These are phyloP conservation scores for Komagataella kurtzmanii DNA, from an alignment of 805 yeast genomes.

Conservation along the genomic window DNA sequence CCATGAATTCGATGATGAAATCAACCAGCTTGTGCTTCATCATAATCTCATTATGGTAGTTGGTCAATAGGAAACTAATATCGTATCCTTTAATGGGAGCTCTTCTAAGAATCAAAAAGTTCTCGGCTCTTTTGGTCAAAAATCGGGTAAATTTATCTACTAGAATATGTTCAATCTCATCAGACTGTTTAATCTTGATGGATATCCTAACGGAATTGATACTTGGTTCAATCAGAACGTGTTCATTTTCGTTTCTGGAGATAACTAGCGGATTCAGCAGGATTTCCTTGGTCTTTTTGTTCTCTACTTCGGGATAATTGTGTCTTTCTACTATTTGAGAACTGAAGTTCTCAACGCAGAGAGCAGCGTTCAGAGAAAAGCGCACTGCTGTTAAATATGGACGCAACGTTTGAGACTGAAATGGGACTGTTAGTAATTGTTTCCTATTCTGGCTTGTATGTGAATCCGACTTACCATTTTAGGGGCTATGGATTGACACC, in stretches of 20 bases:
- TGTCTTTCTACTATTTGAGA: constrained; percentile 95
- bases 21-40: constrained; percentile 90
- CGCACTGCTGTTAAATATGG: constrained; percentile 94
- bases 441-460: too few species aligned
- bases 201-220: constrained; percentile 87
- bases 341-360: constrained; percentile 85
- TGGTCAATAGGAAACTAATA: constrained; percentile 85
- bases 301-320: constrained; percentile 93
- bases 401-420: constrained; percentile 87
- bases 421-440: not conserved
- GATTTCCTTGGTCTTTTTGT: constrained; percentile 68
- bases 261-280: constrained; percentile 80
- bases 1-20: constrained; percentile 96
- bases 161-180: constrained; percentile 87
- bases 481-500: not conserved
- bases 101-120: constrained; percentile 83
- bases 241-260: constrained; percentile 88
- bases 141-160: constrained; percentile 93
- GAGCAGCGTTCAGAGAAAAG: constrained; percentile 83
- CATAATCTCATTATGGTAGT: constrained; percentile 92
- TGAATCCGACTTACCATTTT: not conserved
- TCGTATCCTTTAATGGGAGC: constrained; percentile 85
- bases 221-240: constrained; percentile 85
- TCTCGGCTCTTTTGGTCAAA: constrained; percentile 90
- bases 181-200: constrained; percentile 91